A percentile compares a stretch with the other conserved stretches of the same genome.
Conservation (phyloP, 352 stramenopile genomes). For the Pythium utonaiense region DNA sequence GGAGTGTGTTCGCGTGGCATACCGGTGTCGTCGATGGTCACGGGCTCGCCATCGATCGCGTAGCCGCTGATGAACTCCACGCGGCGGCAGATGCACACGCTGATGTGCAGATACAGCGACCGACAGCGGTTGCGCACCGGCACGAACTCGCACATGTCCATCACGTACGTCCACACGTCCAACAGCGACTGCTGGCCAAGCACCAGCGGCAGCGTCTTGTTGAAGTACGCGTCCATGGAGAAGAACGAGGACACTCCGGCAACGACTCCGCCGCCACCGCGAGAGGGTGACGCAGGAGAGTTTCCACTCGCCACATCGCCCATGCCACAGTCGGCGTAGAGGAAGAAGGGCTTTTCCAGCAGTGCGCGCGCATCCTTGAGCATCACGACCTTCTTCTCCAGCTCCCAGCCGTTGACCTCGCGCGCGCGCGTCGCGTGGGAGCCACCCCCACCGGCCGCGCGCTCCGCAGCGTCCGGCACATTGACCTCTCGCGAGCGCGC, state of each 20-base stretch:
- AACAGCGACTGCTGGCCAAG: constrained; percentile 68
- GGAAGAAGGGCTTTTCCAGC: constrained; percentile 67
- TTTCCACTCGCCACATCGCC: not conserved
- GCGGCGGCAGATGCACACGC: constrained; percentile 67
- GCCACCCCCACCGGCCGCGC: constrained; percentile 13
- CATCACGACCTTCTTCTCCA: constrained; percentile 76
- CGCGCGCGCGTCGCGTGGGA: constrained; percentile 26
- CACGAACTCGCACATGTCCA: constrained; percentile 81
- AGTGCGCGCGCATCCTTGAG: constrained; percentile 58
- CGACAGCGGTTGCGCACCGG: constrained; percentile 68
- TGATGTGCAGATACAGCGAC: constrained; percentile 64
- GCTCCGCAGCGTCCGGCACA: not conserved
- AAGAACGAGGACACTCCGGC: constrained; percentile 23
- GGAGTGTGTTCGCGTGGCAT: not conserved
- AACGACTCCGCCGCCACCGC: constrained; percentile 6
- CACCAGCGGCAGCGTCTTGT: constrained; percentile 67
- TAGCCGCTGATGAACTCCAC: constrained; percentile 77
- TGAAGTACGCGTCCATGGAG: constrained; percentile 59
- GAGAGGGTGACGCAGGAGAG: constrained; percentile 21
- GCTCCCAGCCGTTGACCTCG: constrained; percentile 68
- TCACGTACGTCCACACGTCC: constrained; percentile 75
- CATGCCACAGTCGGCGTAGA: constrained; percentile 68
- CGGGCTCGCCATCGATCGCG: constrained; percentile 45
- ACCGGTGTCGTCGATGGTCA: constrained; percentile 47
- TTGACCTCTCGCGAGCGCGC: constrained; percentile 56